Percentiles rank a stretch among this genome's conserved stretches.
Evolutionary conservation across 2,329 filamentous ascomycete species (phyloP).

Genomic region (Hortaea sp.): DNA sequence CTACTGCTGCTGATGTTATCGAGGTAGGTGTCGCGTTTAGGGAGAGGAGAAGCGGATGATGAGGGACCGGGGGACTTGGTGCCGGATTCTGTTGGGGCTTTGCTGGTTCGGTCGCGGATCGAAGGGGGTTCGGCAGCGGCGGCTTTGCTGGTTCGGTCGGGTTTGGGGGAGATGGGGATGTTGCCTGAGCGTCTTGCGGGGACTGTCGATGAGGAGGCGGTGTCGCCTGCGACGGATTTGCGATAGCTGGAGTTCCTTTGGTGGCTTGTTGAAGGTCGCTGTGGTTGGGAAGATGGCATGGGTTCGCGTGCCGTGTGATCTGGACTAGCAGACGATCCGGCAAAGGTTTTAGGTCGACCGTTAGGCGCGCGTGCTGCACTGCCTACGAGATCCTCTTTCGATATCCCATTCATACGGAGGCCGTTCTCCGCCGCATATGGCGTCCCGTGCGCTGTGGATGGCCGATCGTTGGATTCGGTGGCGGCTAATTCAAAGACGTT

Average conservation of each 20-base stretch:
- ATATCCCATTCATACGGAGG: conserved; percentile 23
- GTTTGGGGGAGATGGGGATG: conserved; percentile 2
- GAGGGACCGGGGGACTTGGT: not conserved
- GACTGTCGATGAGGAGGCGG: not conserved
- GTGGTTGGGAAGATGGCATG: not conserved
- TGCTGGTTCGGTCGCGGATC: not conserved
- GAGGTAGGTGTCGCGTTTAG: conserved; percentile 3
- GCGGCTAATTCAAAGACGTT: conserved; percentile 17
- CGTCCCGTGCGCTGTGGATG: conserved; percentile 14
- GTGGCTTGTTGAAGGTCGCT: not conserved
- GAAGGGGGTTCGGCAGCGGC: not conserved
- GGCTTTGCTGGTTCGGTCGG: not conserved
- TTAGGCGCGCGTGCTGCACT: conserved; percentile 6
- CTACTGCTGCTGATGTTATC: conserved; percentile 1
- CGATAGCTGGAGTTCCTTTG: not conserved
- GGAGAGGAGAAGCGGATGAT: not conserved
- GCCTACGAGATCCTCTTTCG: conserved; percentile 12
- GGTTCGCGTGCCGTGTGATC: not conserved
- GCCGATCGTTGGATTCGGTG: conserved; percentile 15
- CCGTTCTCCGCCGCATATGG: conserved; percentile 16
- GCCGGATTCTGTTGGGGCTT: not conserved
- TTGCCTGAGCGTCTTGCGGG: not conserved
- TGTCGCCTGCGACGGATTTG: not conserved
- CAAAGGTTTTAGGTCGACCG: conserved; percentile 19
- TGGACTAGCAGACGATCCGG: conserved; percentile 4